A percentile compares a stretch with the other conserved stretches of the same genome.
Conservation (phyloP, 2,329 filamentous ascomycete genomes). For the Hymenoscyphus salicellus region DNA sequence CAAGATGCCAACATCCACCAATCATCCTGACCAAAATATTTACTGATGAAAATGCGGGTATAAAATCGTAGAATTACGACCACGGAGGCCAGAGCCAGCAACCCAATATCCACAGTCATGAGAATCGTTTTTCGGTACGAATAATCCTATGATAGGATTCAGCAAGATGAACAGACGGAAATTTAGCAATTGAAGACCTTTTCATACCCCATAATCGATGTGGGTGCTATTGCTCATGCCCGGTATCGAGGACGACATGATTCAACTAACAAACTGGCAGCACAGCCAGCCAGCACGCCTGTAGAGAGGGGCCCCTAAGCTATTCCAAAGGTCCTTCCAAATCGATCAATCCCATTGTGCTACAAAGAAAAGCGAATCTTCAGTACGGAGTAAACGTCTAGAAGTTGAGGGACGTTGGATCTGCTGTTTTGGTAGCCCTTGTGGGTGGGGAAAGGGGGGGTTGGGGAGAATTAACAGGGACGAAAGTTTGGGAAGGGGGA, state of each 20-base stretch:
- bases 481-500: not conserved
- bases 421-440: not conserved
- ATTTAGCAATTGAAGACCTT: not conserved
- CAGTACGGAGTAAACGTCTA: not conserved
- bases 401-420: not conserved
- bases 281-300: not conserved
- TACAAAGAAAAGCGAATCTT: not conserved
- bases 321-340: not conserved
- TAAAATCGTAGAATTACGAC: constrained; percentile 10
- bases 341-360: not conserved
- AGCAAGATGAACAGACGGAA: not conserved
- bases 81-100: not conserved
- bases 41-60: constrained; percentile 7
- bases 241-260: not conserved
- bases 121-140: constrained; percentile 1
- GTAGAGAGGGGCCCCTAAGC: not conserved
- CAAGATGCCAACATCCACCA: constrained; percentile 10
- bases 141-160: not conserved
- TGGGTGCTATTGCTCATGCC: not conserved
- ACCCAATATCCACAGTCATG: not conserved
- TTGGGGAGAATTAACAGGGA: not conserved
- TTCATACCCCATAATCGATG: not conserved
- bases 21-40: constrained; percentile 12
- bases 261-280: not conserved
- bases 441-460: not conserved